phyloP scores from a whole-genome alignment of 495 filamentous ascomycete genomes.

The Penicillium roqueforti region DNA sequence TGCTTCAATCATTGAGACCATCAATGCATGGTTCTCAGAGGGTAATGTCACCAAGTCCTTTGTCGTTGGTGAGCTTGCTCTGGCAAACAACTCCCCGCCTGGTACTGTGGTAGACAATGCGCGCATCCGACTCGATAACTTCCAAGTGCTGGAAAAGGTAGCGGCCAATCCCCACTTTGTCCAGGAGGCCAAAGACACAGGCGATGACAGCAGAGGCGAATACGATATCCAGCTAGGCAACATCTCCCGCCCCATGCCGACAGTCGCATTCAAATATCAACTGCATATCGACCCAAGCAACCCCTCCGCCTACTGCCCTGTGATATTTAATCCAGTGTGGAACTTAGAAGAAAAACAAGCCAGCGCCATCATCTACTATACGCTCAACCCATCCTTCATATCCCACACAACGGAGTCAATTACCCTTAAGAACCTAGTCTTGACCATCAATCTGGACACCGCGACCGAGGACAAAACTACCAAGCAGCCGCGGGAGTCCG shows the following conservation, averaged over 20 bases:
- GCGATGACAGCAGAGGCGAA: constrained; percentile 66
- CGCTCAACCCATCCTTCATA: constrained; percentile 69
- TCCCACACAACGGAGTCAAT: constrained; percentile 45
- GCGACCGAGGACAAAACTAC: constrained; percentile 36
- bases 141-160: constrained; percentile 84
- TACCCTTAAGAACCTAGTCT: constrained; percentile 72
- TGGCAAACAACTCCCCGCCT: constrained; percentile 69
- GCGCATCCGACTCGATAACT: constrained; percentile 84
- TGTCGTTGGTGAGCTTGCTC: constrained; percentile 85
- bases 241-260: constrained; percentile 59
- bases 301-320: constrained; percentile 64
- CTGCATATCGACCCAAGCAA: constrained; percentile 69
- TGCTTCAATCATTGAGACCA: constrained; percentile 86
- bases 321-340: constrained; percentile 77
- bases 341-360: constrained; percentile 77
- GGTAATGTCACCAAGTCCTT: constrained; percentile 66
- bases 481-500: constrained; percentile 42
- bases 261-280: constrained; percentile 92
- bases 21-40: constrained; percentile 77
- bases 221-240: constrained; percentile 70
- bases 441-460: constrained; percentile 72
- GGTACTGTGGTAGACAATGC: constrained; percentile 46
- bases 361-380: constrained; percentile 78
- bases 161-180: constrained; percentile 92
- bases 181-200: constrained; percentile 45